A percentile compares a stretch with the other conserved stretches of the same genome.
Conservation (phyloP, 2,329 filamentous ascomycete genomes). For the Diplodia sapinea region DNA sequence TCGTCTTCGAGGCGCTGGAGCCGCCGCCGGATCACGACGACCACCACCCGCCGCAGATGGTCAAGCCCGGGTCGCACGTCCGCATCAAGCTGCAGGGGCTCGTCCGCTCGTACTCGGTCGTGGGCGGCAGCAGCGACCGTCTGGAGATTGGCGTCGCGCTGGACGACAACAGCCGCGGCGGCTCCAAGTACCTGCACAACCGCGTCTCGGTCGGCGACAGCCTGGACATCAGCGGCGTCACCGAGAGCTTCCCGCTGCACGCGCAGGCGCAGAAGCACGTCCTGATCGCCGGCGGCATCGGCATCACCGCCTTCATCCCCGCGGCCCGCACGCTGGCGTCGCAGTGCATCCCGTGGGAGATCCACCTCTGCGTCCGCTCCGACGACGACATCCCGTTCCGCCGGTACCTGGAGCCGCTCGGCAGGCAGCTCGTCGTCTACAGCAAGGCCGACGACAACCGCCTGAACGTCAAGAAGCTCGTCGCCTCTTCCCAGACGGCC, state of each 20-base stretch:
- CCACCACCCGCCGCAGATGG: slow-evolving; percentile 36
- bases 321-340: slow-evolving; percentile 50
- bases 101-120: slow-evolving; percentile 65
- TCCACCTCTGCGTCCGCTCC: slow-evolving; percentile 66
- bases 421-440: slow-evolving; percentile 58
- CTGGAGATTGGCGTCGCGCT: slow-evolving; percentile 67
- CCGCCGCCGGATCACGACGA: slow-evolving; percentile 39
- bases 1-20: slow-evolving; percentile 58
- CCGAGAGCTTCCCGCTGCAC: slow-evolving; percentile 55
- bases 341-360: slow-evolving; percentile 49
- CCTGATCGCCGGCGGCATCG: slow-evolving; percentile 69
- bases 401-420: slow-evolving; percentile 54
- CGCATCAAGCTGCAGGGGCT: slow-evolving; percentile 62
- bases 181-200: slow-evolving; percentile 64
- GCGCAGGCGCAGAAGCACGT: slow-evolving; percentile 62
- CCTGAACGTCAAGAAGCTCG: slow-evolving; percentile 58
- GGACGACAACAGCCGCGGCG: slow-evolving; percentile 63
- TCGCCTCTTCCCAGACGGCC: slow-evolving; percentile 59
- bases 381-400: slow-evolving; percentile 61
- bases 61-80: slow-evolving; percentile 60
- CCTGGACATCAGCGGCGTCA: slow-evolving; percentile 60
- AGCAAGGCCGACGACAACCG: slow-evolving; percentile 58
- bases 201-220: slow-evolving; percentile 55
- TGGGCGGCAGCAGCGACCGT: slow-evolving; percentile 55
- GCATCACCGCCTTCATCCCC: slow-evolving; percentile 68